Base-by-base conservation (phyloP, 177 flowering plant genomes). In the Telopea speciosissima region DNA sequence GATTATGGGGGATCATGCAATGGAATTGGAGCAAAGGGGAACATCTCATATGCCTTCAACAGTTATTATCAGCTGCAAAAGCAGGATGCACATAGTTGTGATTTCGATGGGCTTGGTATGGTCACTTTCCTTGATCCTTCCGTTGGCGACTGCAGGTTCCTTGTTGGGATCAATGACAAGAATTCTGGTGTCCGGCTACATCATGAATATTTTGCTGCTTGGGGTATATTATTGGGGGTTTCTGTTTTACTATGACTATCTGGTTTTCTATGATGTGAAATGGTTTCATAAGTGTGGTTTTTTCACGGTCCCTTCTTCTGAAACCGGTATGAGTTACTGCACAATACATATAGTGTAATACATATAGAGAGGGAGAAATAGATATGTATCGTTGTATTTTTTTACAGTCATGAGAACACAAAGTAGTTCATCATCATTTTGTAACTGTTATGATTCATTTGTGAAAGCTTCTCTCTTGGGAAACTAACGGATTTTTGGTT, bases 21-120 rank as follows among this genome's bases (percentile, higher is more conserved):
- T 73, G 90, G 75, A 21, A 84, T 94, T 44, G 97, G 96, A 1
- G 84, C 67, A 0, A 88, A 88, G 80, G 98, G 87, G 24, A 94
- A 94, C 45, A 79, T 90, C 59, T 94, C 97, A 1, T 94, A 90
- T 74, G 95, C 98, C 28, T 94, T 94, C 80, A 94, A 90, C 79
- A 90, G 97, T 77, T 94, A 89, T 72, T 90, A 94, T 78, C 98
- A 94, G 81, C 31, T 85, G 66, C 89, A 82, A 65, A 92, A 86
- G 73, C 98, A 94, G 78, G 71, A 94, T 52, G 74, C 79, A 4
- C 73, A 44, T 75, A 92, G 97, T 83, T 92, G 97, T 70, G 89
- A 86, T n/a, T 92, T 90, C 73, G 97, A 88, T 75, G 98, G 98
- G 64, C 85, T 89, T 63, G 98, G 97, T 23, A 80, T 92, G 84